Evolutionary conservation across 108 stramenopile species (phyloP).

Genomic region (Skeletonema tropicum): DNA sequence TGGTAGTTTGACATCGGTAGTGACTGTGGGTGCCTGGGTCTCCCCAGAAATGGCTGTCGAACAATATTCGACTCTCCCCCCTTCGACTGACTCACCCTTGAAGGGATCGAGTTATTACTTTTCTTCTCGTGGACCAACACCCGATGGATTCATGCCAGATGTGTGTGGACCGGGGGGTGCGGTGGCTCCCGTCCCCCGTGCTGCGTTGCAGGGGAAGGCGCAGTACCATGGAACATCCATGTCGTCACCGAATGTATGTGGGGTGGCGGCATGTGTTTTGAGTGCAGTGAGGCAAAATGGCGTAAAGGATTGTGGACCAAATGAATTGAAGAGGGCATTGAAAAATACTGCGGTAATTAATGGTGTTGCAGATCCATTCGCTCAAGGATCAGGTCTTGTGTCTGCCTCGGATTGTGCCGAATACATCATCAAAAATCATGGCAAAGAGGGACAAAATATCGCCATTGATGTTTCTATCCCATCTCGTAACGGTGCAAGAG

Average conservation of each 20-base stretch:
- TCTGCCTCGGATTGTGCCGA: constrained; percentile 35
- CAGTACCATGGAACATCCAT: constrained; percentile 93
- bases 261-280: constrained; percentile 82
- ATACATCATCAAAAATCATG: constrained; percentile 26
- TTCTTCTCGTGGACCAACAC: constrained; percentile 83
- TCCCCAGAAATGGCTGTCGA: constrained; percentile 75
- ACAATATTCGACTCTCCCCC: constrained; percentile 53
- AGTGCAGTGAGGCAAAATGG: constrained; percentile 72
- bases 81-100: background rate
- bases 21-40: constrained; percentile 88
- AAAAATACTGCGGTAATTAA: constrained; percentile 67
- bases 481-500: constrained; percentile 47
- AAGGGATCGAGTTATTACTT: constrained; percentile 78
- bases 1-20: constrained; percentile 64
- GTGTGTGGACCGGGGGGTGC: constrained; percentile 93
- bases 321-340: constrained; percentile 69
- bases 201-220: constrained; percentile 74
- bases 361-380: constrained; percentile 39
- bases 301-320: constrained; percentile 50
- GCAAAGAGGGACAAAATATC: constrained; percentile 47
- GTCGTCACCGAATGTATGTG: constrained; percentile 79
- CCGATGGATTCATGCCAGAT: constrained; percentile 73
- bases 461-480: constrained; percentile 48
- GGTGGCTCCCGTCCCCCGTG: constrained; percentile 84
- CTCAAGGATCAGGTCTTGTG: constrained; percentile 40